A percentile compares a stretch with the other conserved stretches of the same genome.
phyloP scores from a whole-genome alignment of 2,329 filamentous ascomycete genomes.

The Arthrobotrys sphaeroides region DNA sequence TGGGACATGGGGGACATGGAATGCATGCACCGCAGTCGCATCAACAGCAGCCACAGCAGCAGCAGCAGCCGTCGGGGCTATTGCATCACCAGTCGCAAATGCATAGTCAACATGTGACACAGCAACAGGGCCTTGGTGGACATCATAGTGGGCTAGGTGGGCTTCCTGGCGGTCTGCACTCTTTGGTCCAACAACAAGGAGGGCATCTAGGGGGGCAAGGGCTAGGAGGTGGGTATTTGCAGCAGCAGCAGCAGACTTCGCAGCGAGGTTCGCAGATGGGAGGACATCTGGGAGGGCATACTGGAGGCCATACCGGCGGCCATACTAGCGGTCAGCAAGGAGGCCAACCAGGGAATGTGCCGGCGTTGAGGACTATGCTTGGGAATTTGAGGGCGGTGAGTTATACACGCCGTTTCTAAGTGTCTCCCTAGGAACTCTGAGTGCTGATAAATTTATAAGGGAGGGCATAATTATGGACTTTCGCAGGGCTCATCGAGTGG shows the following conservation, averaged over 20 bases:
- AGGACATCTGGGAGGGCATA: conserved; percentile 4
- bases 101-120: conserved; percentile 41
- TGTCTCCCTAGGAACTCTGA: background rate
- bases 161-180: conserved; percentile 32
- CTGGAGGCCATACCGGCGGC: conserved; percentile 2
- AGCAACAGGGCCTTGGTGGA: conserved; percentile 23
- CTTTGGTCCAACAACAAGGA: conserved; percentile 41
- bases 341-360: conserved; percentile 15
- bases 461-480: conserved; percentile 52
- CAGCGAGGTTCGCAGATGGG: conserved; percentile 9
- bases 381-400: conserved; percentile 55
- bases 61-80: conserved; percentile 13
- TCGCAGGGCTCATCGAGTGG: conserved; percentile 22
- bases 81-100: conserved; percentile 45
- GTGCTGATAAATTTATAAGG: conserved; percentile 18
- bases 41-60: conserved; percentile 24
- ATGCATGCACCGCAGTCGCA: conserved; percentile 29
- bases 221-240: conserved; percentile 31
- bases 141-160: conserved; percentile 46
- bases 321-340: conserved; percentile 16
- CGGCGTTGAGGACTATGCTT: conserved; percentile 53
- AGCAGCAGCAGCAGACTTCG: conserved; percentile 33
- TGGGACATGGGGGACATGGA: conserved; percentile 37
- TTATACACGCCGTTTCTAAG: background rate
- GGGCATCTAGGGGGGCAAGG: conserved; percentile 2